phyloP scores from a whole-genome alignment of 2,329 filamentous ascomycete species.

The Monosporascus sp. region DNA sequence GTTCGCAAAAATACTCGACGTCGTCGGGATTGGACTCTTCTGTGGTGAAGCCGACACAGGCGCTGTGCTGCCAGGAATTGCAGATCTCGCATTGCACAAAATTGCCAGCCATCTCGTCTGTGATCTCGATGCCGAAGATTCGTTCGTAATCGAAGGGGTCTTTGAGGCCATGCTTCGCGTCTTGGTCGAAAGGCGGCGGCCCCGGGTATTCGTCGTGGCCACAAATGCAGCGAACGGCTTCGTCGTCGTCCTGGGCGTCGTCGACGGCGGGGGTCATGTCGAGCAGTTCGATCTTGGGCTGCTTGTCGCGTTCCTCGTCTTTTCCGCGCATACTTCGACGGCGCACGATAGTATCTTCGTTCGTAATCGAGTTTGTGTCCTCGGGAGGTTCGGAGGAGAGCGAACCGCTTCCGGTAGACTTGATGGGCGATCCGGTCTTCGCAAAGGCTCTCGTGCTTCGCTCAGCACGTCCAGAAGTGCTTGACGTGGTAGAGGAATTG shows the following conservation, averaged over 20 bases:
- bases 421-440: conserved; percentile 68
- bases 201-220: conserved; percentile 93
- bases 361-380: conserved; percentile 45
- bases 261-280: conserved; percentile 52
- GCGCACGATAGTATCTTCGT: conserved; percentile 63
- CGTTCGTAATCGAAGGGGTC: conserved; percentile 53
- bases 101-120: conserved; percentile 85
- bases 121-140: conserved; percentile 57
- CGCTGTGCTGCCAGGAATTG: conserved; percentile 98
- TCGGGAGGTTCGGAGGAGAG: conserved; percentile 65
- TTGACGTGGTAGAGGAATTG: conserved; percentile 73
- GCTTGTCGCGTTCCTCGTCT: conserved; percentile 52
- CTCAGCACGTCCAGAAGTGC: conserved; percentile 70
- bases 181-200: conserved; percentile 59
- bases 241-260: conserved; percentile 79
- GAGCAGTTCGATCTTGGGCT: conserved; percentile 35
- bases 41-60: conserved; percentile 94
- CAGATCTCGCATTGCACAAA: conserved; percentile 98
- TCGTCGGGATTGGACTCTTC: conserved; percentile 85
- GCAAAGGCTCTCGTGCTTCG: conserved; percentile 66
- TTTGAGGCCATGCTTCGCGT: conserved; percentile 46
- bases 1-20: conserved; percentile 85
- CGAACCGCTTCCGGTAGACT: conserved; percentile 69
- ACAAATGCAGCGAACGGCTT: conserved; percentile 93
- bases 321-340: conserved; percentile 74